Conservation (phyloP, 495 filamentous ascomycete genomes). For the Aspergillus sparsus region DNA sequence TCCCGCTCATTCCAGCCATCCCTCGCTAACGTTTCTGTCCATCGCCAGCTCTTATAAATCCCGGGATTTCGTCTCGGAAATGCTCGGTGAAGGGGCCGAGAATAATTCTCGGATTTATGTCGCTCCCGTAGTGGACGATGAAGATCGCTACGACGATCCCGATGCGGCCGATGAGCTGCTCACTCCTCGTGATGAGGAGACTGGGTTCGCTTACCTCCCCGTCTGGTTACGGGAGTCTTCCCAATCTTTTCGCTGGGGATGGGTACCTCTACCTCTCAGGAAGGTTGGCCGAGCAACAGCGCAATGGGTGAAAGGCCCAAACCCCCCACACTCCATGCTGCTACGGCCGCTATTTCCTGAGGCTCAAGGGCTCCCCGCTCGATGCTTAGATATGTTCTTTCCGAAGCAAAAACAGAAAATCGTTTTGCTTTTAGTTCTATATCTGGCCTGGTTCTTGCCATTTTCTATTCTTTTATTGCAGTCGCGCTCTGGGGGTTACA, state of each 20-base stretch:
- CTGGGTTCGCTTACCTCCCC: slow-evolving; percentile 40
- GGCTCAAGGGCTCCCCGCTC: slow-evolving; percentile 68
- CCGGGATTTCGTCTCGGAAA: slow-evolving; percentile 22
- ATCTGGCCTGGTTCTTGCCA: slow-evolving; percentile 69
- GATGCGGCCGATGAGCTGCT: slow-evolving; percentile 42
- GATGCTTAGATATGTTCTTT: slow-evolving; percentile 59
- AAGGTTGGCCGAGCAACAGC: slow-evolving; percentile 50
- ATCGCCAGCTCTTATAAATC: slow-evolving; percentile 16
- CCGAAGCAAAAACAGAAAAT: slow-evolving; percentile 65
- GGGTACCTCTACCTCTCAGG: slow-evolving; percentile 53
- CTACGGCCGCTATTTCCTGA: slow-evolving; percentile 70
- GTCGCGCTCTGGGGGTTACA: slow-evolving; percentile 62
- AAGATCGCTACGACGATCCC: slow-evolving; percentile 42
- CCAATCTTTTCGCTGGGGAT: slow-evolving; percentile 54
- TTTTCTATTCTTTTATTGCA: slow-evolving; percentile 68
- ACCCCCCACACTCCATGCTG: slow-evolving; percentile 60
- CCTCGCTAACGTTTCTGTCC: slow-evolving; percentile 17
- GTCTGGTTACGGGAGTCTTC: slow-evolving; percentile 57
- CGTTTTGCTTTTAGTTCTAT: slow-evolving; percentile 58
- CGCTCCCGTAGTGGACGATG: slow-evolving; percentile 38
- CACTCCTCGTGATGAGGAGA: slow-evolving; percentile 40
- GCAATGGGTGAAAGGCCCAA: slow-evolving; percentile 72
- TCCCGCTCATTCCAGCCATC: slow-evolving; percentile 22
- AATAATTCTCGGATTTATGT: slow-evolving; percentile 40
- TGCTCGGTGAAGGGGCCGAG: slow-evolving; percentile 41